phyloP scores from a whole-genome alignment of 345 rosid species.

The Sonneratia alba region DNA sequence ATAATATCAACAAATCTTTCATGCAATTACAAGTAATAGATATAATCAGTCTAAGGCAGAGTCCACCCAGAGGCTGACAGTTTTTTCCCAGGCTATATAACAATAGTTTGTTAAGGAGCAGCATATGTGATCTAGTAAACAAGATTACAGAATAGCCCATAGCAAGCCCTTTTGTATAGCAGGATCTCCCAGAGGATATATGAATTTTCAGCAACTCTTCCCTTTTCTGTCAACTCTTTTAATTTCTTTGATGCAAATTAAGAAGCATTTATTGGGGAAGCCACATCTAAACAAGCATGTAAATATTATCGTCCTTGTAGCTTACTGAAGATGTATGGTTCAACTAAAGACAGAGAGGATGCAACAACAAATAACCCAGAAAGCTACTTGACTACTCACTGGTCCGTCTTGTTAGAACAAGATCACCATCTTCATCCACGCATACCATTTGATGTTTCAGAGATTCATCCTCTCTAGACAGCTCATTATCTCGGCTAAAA shows the following conservation, averaged over 20 bases:
- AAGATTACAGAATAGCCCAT: not conserved
- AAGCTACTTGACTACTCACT: constrained; percentile 19
- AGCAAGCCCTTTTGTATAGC: not conserved
- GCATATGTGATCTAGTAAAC: not conserved
- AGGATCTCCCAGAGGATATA: not conserved
- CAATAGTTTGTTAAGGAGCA: not conserved
- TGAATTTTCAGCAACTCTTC: not conserved
- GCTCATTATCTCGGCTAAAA: not conserved
- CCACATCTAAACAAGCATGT: not conserved
- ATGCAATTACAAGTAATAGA: not conserved
- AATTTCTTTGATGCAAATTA: not conserved
- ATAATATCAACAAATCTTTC: not conserved
- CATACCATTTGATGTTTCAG: constrained; percentile 11
- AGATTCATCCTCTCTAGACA: constrained; percentile 8
- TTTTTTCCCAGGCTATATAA: not conserved
- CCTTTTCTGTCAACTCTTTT: not conserved
- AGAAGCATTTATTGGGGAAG: not conserved
- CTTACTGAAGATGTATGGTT: not conserved
- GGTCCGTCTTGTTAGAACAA: constrained; percentile 53
- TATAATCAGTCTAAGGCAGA: not conserved
- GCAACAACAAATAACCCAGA: not conserved
- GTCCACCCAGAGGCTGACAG: not conserved
- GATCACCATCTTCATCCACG: constrained; percentile 83
- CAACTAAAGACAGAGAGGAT: not conserved
- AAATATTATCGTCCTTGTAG: not conserved